Evolutionary conservation across 495 filamentous ascomycete genomes (phyloP).

Genomic region (Aspergillus saccharolyticus): DNA sequence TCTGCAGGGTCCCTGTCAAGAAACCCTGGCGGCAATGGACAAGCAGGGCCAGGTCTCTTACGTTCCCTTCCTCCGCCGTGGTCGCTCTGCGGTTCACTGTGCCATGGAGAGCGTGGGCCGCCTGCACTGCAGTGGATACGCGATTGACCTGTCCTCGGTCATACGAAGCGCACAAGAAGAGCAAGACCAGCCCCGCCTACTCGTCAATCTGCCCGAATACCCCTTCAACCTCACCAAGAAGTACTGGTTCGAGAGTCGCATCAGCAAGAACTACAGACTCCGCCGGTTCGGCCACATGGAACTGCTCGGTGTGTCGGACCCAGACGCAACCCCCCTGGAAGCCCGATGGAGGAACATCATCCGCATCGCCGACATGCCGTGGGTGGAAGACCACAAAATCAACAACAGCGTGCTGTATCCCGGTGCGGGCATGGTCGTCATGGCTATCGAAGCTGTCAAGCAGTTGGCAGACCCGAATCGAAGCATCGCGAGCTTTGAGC

Average conservation of each 20-base stretch:
- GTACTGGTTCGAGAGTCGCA: slow-evolving; percentile 11
- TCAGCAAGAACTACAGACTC: slow-evolving; percentile 2
- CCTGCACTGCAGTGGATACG: slow-evolving; percentile 24
- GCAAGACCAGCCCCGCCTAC: slow-evolving; percentile 3
- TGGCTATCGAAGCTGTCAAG: slow-evolving; percentile 36
- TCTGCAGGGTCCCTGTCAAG: slow-evolving; percentile 40
- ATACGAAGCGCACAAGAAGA: slow-evolving; percentile 22
- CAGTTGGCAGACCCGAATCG: slow-evolving; percentile 17
- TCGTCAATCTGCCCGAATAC: slow-evolving; percentile 44
- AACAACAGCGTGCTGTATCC: slow-evolving; percentile 28
- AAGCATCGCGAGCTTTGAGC: slow-evolving; percentile 16
- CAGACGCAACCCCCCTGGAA: slow-evolving; percentile 14
- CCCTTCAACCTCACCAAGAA: slow-evolving; percentile 33
- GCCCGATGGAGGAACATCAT: slow-evolving; percentile 29
- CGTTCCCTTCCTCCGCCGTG: slow-evolving; percentile 21
- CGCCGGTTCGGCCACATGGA: slow-evolving; percentile 13
- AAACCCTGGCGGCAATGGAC: slow-evolving; percentile 22
- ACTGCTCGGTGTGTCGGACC: slow-evolving; percentile 21
- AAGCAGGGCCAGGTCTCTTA: slow-evolving; percentile 18
- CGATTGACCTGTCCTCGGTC: slow-evolving; percentile 23
- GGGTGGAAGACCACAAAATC: slow-evolving; percentile 33
- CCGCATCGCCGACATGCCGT: slow-evolving; percentile 26
- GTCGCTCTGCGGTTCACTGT: slow-evolving; percentile 15
- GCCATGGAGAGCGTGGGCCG: slow-evolving; percentile 28
- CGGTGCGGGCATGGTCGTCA: slow-evolving; percentile 31